Base-by-base conservation (phyloP, 2,329 filamentous ascomycete species). In the Emericellopsis cladophorae region DNA sequence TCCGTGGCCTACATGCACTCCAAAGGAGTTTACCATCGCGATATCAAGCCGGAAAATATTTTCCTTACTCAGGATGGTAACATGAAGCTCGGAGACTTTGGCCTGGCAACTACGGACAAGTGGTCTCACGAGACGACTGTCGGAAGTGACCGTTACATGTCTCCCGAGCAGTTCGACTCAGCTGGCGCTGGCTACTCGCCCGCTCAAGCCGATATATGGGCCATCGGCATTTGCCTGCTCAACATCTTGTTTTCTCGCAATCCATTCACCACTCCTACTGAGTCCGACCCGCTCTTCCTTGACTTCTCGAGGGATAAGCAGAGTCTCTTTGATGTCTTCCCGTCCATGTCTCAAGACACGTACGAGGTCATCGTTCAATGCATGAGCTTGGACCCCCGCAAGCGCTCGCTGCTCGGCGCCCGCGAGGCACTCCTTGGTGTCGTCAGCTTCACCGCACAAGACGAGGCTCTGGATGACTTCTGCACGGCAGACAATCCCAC, bases 21-120 rank as follows among this genome's bases (percentile, higher is more conserved):
- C 47, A 89, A 89, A 60, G 89, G 87, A 48, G 77, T 96, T 56
- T 95, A 88, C 60, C 92, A 98, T 58, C 85, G 92, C 46, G 92
- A 98, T 62, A 95, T 98, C 76, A 98, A 98, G 68, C 92, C 92
- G 0, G 92, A 98, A 72, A 98, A 98, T 70, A 95, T 98, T 61
- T 96, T 98, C 61, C 72, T 98, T 48, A 84, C 81, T 44, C 76
- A 89, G 45, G 76, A 82, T 50, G 90, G 90, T 41, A 74, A 81
- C 32, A 84, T 96, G 84, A 98, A 98, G 67, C 79, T 98, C 31
- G 92, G 92, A 54, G 92, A 98, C 62, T 95, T 96, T 58, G 92
- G 92, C 41, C 72, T 98, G 47, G 89, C 89, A 40, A 95, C 90
- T 10, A 84, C 79, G 7, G 87, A 94, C 46, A 72, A 79, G 51